Conservation (phyloP, 1,284 basidiomycete genomes). For the Puccinia hordei region DNA sequence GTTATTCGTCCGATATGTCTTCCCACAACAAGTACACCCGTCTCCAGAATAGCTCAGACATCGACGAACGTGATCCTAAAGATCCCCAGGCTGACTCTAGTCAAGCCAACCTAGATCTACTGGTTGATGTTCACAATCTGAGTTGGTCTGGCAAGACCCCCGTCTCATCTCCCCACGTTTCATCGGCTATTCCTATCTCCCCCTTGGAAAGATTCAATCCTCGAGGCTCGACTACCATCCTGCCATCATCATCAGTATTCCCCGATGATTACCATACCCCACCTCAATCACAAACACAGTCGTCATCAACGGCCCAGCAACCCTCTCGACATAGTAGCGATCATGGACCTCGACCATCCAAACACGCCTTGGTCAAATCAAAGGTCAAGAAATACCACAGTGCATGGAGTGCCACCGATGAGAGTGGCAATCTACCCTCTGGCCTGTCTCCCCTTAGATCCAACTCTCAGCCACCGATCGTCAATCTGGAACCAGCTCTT, state of each 20-base stretch:
- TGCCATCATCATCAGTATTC: neutral
- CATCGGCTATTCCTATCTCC: neutral
- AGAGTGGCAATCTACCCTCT: neutral
- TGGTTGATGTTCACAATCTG: neutral
- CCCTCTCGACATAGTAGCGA: slow-evolving; percentile 5
- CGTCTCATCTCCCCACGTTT: slow-evolving; percentile 1
- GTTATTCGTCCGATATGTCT: neutral
- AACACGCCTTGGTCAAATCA: neutral
- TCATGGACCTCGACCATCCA: neutral
- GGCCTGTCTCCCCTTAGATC: slow-evolving; percentile 1
- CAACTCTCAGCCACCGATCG: neutral
- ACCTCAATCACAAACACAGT: neutral
- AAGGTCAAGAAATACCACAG: slow-evolving; percentile 15
- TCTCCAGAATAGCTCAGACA: neutral
- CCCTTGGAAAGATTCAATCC: neutral
- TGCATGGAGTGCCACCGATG: slow-evolving; percentile 14
- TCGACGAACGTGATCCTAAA: slow-evolving; percentile 1
- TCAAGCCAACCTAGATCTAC: neutral
- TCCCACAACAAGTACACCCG: neutral
- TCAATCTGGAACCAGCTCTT: too few species aligned
- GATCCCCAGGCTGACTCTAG: neutral
- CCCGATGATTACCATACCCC: slow-evolving; percentile 1
- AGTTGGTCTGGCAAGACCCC: neutral
- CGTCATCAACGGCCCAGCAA: neutral
- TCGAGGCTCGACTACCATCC: neutral